phyloP scores from a whole-genome alignment of 257 asterid species.

The Capsicum pubescens region DNA sequence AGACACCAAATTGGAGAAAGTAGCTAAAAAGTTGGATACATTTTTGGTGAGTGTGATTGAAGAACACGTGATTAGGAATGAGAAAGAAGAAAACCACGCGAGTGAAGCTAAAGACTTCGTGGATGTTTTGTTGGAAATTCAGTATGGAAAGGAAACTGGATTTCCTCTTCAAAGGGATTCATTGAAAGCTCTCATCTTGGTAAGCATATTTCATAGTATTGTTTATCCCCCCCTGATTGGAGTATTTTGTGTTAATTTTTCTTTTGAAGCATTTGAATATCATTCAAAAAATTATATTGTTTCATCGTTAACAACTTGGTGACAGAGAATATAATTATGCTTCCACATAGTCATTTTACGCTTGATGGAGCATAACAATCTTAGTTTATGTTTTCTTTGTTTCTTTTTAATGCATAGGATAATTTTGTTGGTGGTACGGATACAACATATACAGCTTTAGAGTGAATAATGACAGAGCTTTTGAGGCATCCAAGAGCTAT shows the following conservation, averaged over 20 bases:
- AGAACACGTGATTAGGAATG: background rate
- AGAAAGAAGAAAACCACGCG: background rate
- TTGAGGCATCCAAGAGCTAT: background rate
- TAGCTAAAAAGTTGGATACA: background rate
- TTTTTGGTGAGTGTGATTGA: background rate
- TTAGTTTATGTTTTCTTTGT: no score
- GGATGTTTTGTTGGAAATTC: background rate
- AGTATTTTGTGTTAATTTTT: no score
- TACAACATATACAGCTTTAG: background rate
- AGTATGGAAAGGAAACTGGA: background rate
- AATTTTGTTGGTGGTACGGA: no score
- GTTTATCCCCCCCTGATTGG: background rate
- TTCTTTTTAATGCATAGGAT: no score
- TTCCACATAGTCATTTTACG: no score
- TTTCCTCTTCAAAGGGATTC: background rate
- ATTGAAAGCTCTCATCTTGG: background rate
- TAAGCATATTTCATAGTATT: background rate
- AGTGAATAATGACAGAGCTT: conserved; percentile 4
- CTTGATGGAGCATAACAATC: no score
- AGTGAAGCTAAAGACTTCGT: background rate
- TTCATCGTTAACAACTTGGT: no score
- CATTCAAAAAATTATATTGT: no score
- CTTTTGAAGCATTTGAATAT: no score
- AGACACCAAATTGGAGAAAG: background rate
- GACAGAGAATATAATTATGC: no score